A percentile compares a stretch with the other conserved stretches of the same genome.
Evolutionary conservation across 179 eudicot genomes (phyloP).

Genomic region (Actinidia polygama): DNA sequence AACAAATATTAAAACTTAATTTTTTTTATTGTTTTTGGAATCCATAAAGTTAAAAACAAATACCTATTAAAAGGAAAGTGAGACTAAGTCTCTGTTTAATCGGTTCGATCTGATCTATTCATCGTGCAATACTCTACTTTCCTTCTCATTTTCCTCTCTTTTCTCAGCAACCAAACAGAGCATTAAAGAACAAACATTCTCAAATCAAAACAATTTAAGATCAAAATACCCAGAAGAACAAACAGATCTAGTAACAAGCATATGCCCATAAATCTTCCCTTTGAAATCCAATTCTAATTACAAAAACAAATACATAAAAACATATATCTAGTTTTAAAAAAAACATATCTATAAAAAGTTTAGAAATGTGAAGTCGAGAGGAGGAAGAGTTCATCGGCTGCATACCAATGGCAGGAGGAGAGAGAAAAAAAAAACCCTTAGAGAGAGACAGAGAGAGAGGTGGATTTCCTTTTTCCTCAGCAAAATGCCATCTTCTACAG

Average conservation of each 20-base stretch:
- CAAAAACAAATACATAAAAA: not conserved
- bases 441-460: not conserved
- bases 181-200: not conserved
- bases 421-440: not conserved
- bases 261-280: not conserved
- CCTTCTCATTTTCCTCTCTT: not conserved
- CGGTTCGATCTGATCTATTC: conserved; percentile 2
- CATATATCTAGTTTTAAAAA: not conserved
- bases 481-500: not conserved
- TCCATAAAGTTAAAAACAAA: not conserved
- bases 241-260: conserved; percentile 8
- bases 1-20: not conserved
- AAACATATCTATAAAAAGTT: not conserved
- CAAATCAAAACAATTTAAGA: not conserved
- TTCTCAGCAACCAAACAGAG: conserved; percentile 9
- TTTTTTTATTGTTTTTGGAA: not conserved
- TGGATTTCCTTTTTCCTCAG: not conserved
- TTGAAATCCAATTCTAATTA: not conserved
- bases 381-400: not conserved
- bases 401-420: not conserved
- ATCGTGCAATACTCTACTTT: not conserved
- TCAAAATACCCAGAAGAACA: not conserved
- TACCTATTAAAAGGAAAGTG: not conserved
- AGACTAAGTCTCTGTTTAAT: not conserved
- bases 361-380: not conserved